These are phyloP conservation scores for Solanum bulbocastanum DNA, from an alignment of 257 asterid genomes.

Conservation along the genomic window DNA sequence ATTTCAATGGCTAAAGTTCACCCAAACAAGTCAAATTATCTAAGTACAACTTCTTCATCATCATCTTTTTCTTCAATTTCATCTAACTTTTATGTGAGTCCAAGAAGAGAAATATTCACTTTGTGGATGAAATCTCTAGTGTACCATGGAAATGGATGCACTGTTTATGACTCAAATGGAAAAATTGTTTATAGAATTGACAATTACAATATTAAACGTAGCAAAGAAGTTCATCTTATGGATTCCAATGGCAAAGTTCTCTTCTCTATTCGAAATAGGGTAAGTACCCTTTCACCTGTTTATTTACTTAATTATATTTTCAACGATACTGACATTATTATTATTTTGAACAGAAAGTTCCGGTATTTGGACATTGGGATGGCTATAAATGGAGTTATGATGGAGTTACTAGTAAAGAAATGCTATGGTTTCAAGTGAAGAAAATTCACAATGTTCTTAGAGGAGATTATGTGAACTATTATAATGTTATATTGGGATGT, in stretches of 20 bases:
- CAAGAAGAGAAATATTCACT: conserved; percentile 37
- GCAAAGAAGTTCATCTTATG: conserved; percentile 48
- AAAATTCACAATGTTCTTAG: conserved; percentile 4
- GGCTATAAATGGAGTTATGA: conserved; percentile 17
- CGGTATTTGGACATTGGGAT: conserved; percentile 25
- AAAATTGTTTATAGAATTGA: conserved; percentile 44
- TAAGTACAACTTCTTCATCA: not conserved
- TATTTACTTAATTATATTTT: not conserved
- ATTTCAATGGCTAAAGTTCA: conserved; percentile 49
- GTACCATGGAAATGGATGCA: conserved; percentile 50
- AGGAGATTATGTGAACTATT: not conserved
- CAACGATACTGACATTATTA: not conserved
- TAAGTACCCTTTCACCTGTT: not conserved
- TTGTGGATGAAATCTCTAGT: conserved; percentile 73
- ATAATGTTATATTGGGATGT: conserved; percentile 14
- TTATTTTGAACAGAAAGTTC: conserved; percentile 9
- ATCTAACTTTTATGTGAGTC: conserved; percentile 2
- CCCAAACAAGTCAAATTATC: conserved; percentile 12
- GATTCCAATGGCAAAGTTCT: conserved; percentile 36
- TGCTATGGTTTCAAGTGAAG: conserved; percentile 26
- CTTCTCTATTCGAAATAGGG: conserved; percentile 47
- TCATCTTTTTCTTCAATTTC: not conserved
- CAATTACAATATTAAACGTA: conserved; percentile 33
- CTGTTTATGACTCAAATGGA: conserved; percentile 41
- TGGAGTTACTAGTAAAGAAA: conserved; percentile 5